phyloP scores from a whole-genome alignment of 1,139 yeast species.

The Geotrichum carabidarum region DNA sequence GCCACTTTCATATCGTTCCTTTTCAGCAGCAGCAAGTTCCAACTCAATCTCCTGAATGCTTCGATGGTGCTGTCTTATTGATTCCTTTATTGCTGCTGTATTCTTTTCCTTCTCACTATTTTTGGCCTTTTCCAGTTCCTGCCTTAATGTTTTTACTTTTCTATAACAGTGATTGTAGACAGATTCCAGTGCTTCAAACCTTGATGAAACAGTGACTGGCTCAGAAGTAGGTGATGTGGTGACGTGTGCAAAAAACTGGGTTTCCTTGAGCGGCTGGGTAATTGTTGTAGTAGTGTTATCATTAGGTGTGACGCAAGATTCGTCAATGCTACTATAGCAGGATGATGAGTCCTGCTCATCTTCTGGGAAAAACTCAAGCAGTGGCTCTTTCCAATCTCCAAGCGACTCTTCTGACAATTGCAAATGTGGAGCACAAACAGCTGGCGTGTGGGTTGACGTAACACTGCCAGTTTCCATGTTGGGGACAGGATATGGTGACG shows the following conservation, averaged over 20 bases:
- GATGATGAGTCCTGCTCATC: neutral
- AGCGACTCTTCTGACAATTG: neutral
- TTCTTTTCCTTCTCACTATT: neutral
- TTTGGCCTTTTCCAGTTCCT: neutral
- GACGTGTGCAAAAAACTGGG: neutral
- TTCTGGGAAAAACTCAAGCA: constrained; percentile 3
- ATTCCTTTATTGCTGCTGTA: neutral
- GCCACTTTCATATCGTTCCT: constrained; percentile 29
- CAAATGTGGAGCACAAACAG: neutral
- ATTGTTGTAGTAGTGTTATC: neutral
- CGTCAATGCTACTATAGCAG: neutral
- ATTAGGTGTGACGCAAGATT: neutral
- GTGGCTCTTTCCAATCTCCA: constrained; percentile 1
- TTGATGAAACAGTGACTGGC: neutral
- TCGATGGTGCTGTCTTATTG: neutral
- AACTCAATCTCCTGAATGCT: neutral
- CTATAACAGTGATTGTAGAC: neutral
- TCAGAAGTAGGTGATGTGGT: neutral
- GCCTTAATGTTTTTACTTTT: constrained; percentile 7
- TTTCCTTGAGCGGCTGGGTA: neutral
- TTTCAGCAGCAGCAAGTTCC: constrained; percentile 27
- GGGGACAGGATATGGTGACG: neutral
- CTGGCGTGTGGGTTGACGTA: constrained; percentile 7
- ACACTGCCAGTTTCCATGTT: neutral
- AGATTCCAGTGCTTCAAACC: neutral